These are phyloP conservation scores for Ophiostoma novo-ulmi DNA, from an alignment of 2,329 filamentous ascomycete genomes.

Conservation along the genomic window DNA sequence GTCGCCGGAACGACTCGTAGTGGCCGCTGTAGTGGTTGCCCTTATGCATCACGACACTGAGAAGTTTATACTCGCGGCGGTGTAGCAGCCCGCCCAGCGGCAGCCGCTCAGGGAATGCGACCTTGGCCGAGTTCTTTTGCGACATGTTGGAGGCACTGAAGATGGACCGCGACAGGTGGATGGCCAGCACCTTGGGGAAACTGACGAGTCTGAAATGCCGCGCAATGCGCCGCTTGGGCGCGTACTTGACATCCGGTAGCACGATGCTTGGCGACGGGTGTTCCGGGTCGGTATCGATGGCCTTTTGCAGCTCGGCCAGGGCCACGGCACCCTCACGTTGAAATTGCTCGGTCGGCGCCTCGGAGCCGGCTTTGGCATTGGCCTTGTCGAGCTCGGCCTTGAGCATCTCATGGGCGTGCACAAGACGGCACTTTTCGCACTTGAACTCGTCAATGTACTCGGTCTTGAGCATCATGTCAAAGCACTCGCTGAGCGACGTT, in stretches of 20 bases:
- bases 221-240: slow-evolving; percentile 78
- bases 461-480: slow-evolving; percentile 89
- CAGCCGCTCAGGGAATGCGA: slow-evolving; percentile 83
- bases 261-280: slow-evolving; percentile 63
- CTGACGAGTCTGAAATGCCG: slow-evolving; percentile 80
- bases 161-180: slow-evolving; percentile 90
- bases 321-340: slow-evolving; percentile 9
- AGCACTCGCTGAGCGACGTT: slow-evolving; percentile 78
- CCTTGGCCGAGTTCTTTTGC: slow-evolving; percentile 90
- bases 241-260: slow-evolving; percentile 67
- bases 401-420: slow-evolving; percentile 66
- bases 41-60: slow-evolving; percentile 88
- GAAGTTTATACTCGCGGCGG: slow-evolving; percentile 73
- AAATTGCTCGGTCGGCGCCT: background rate
- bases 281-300: slow-evolving; percentile 79
- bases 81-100: slow-evolving; percentile 74
- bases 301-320: slow-evolving; percentile 50
- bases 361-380: slow-evolving; percentile 37
- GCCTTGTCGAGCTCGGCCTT: slow-evolving; percentile 54
- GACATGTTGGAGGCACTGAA: slow-evolving; percentile 73
- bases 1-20: slow-evolving; percentile 91
- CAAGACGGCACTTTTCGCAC: slow-evolving; percentile 86
- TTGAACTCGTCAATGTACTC: slow-evolving; percentile 97
- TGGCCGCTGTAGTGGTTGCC: slow-evolving; percentile 94
- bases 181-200: slow-evolving; percentile 84